Percentiles rank a stretch among this genome's conserved stretches.
These are phyloP conservation scores for Colletotrichum falcatum DNA, from an alignment of 2,329 filamentous ascomycete genomes.

Conservation along the genomic window DNA sequence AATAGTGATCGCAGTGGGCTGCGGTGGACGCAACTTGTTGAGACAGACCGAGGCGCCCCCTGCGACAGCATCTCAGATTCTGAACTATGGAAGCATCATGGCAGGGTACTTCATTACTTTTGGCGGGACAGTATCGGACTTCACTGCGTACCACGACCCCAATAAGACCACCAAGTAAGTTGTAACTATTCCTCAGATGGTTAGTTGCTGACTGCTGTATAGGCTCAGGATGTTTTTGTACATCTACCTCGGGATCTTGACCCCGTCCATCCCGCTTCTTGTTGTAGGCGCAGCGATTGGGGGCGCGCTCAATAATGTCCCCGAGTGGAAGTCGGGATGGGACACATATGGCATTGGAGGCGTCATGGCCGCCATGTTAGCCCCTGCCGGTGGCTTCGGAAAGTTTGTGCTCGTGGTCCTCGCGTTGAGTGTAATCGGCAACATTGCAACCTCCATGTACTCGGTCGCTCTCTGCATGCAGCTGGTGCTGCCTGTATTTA, in stretches of 20 bases:
- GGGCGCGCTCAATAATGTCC: constrained; percentile 48
- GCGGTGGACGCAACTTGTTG: constrained; percentile 62
- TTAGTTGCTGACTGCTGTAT: constrained; percentile 7
- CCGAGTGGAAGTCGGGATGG: constrained; percentile 48
- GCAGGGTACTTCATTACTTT: constrained; percentile 68
- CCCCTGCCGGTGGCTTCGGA: constrained; percentile 49
- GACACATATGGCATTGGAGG: constrained; percentile 49
- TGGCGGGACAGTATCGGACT: constrained; percentile 67
- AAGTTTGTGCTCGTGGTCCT: constrained; percentile 53
- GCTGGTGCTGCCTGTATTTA: constrained; percentile 51
- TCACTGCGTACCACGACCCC: constrained; percentile 66
- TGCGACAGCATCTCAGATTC: constrained; percentile 52
- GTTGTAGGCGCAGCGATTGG: constrained; percentile 56
- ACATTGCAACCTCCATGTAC: constrained; percentile 54
- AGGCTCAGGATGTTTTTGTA: constrained; percentile 58
- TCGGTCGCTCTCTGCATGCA: constrained; percentile 55
- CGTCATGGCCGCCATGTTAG: constrained; percentile 49
- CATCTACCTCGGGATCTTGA: constrained; percentile 63
- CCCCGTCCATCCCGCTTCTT: constrained; percentile 47
- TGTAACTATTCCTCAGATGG: neutral
- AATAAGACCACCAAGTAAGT: constrained; percentile 53
- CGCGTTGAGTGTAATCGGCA: constrained; percentile 54
- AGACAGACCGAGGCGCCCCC: constrained; percentile 57
- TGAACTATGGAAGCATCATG: constrained; percentile 60
- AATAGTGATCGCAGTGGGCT: constrained; percentile 64